Evolutionary conservation across 495 filamentous ascomycete genomes (phyloP).

Genomic region (Daldinia bambusicola): DNA sequence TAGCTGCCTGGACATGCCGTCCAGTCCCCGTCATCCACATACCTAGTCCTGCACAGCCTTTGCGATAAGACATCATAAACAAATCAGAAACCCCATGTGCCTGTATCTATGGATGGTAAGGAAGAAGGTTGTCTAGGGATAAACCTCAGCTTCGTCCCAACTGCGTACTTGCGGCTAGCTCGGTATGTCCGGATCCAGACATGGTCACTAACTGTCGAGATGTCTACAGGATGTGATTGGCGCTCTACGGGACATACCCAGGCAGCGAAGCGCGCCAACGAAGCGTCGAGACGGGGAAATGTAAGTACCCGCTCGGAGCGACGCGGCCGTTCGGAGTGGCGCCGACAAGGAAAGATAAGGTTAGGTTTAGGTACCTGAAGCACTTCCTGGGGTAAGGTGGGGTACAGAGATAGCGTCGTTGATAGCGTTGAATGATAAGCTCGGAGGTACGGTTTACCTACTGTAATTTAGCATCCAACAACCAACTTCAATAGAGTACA

Average conservation of each 20-base stretch:
- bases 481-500: too few relatives aligned
- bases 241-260: too few relatives aligned
- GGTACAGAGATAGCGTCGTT: constrained; percentile 9
- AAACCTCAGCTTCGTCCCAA: constrained; percentile 7
- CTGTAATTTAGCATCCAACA: too few relatives aligned
- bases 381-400: background rate
- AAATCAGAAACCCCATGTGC: constrained; percentile 44
- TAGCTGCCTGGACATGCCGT: too few relatives aligned
- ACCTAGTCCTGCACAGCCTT: constrained; percentile 26
- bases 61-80: constrained; percentile 39
- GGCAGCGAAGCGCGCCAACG: constrained; percentile 1
- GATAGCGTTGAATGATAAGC: constrained; percentile 35
- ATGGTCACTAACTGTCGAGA: constrained; percentile 1
- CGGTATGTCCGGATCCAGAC: constrained; percentile 33
- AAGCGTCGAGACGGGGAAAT: background rate
- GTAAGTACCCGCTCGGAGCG: background rate
- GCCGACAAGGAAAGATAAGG: background rate
- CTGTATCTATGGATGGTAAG: constrained; percentile 34
- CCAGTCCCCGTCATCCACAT: constrained; percentile 33
- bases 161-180: constrained; percentile 4
- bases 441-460: too few relatives aligned
- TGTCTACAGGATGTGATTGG: constrained; percentile 2
- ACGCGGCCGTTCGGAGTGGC: constrained; percentile 13
- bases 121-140: background rate
- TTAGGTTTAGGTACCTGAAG: background rate